Conservation (phyloP, 768 basidiomycete genomes). For the Mycena epipterygia region DNA sequence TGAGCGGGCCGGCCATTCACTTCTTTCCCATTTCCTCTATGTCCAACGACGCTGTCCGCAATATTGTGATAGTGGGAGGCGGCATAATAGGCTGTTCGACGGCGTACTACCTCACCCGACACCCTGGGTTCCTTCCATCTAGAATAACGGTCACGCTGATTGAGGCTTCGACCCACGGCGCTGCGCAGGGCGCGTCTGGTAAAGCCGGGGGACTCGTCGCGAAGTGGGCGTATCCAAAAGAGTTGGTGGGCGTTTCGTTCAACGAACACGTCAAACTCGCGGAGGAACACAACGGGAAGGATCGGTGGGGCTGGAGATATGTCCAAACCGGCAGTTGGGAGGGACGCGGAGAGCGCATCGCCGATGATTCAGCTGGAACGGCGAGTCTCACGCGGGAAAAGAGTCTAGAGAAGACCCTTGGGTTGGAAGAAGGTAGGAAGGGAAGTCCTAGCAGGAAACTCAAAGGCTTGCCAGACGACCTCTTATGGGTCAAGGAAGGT, state of each 20-base stretch:
- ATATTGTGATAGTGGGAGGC: conserved; percentile 85
- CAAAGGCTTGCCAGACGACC: conserved; percentile 63
- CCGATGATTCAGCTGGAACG: conserved; percentile 35
- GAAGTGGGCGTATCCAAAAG: conserved; percentile 85
- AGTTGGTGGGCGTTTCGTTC: conserved; percentile 80
- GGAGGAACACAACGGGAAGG: conserved; percentile 72
- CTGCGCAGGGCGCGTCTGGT: conserved; percentile 86
- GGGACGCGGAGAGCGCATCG: conserved; percentile 63
- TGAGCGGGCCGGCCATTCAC: not conserved
- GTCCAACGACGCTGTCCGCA: conserved; percentile 31
- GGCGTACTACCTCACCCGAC: conserved; percentile 82
- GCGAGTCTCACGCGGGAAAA: conserved; percentile 52
- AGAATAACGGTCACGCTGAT: conserved; percentile 70
- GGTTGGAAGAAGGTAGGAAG: conserved; percentile 51
- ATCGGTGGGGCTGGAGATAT: conserved; percentile 88
- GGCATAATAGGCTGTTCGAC: conserved; percentile 90
- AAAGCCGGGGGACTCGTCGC: conserved; percentile 91
- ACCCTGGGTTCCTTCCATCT: conserved; percentile 59
- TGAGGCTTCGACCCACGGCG: conserved; percentile 75
- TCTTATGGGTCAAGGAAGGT: conserved; percentile 67
- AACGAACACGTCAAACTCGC: conserved; percentile 82
- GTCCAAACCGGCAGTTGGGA: conserved; percentile 83
- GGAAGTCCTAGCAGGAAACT: conserved; percentile 35
- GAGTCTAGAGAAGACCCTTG: conserved; percentile 70
- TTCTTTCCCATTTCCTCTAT: not conserved